Evolutionary conservation across 305 asterid genomes (phyloP).

Genomic region (Fraxinus greggii): DNA sequence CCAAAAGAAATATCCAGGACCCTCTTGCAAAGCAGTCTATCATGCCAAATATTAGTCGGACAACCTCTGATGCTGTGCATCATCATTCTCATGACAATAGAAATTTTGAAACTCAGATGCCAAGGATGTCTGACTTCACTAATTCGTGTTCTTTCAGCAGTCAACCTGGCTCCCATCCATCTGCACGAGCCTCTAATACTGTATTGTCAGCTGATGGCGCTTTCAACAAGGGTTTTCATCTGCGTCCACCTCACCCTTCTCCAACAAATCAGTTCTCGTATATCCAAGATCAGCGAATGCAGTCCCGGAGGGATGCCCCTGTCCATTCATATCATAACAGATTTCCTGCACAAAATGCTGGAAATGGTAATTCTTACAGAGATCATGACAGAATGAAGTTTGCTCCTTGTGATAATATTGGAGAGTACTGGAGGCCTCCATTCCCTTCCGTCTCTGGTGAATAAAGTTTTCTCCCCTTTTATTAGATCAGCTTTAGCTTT

Average conservation of each 20-base stretch:
- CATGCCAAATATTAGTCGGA: slow-evolving; percentile 29
- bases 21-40: slow-evolving; percentile 26
- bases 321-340: slow-evolving; percentile 60
- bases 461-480: slow-evolving; percentile 17
- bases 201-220: slow-evolving; percentile 43
- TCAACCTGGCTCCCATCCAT: slow-evolving; percentile 42
- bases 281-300: slow-evolving; percentile 64
- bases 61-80: slow-evolving; percentile 24
- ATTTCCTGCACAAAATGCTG: slow-evolving; percentile 52
- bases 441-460: slow-evolving; percentile 66
- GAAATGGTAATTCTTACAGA: slow-evolving; percentile 56
- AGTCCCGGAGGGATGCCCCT: slow-evolving; percentile 49
- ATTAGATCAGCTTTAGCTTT: not conserved
- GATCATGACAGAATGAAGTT: slow-evolving; percentile 56
- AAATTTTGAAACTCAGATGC: slow-evolving; percentile 43
- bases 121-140: slow-evolving; percentile 39
- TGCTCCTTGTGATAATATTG: slow-evolving; percentile 50
- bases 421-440: slow-evolving; percentile 76
- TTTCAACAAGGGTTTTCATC: slow-evolving; percentile 57
- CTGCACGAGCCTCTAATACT: slow-evolving; percentile 42
- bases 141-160: slow-evolving; percentile 40
- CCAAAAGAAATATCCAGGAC: slow-evolving; percentile 26
- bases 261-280: slow-evolving; percentile 87
- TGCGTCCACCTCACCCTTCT: slow-evolving; percentile 89
- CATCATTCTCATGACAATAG: slow-evolving; percentile 35